Evolutionary conservation across 495 filamentous ascomycete species (phyloP), one percentile per base, ranked within the genome.

Genomic region (Parmelia sp.): DNA sequence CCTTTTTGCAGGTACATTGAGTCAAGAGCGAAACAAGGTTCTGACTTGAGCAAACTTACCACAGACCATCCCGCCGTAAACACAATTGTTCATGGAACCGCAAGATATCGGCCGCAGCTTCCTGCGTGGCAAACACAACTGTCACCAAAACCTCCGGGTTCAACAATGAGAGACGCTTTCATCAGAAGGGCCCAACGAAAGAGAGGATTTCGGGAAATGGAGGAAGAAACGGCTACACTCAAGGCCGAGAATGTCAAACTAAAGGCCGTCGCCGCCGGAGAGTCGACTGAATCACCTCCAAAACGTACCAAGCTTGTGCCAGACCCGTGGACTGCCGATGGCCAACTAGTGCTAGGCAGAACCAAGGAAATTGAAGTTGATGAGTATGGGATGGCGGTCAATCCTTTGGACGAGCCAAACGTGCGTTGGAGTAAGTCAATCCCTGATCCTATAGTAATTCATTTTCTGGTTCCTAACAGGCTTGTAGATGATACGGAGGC

Each of bases 1-100:
- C 29, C 51, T 21, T 0, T 55, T 19, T 55, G 21, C 3, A 14
- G 29, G 10, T 33, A 33, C 17, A 33, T 55, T 3, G 51, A 55
- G 4, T 19, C 51, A 21, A 27, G 27, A 55, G 51, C 51, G 10
- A 12, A 11, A 11, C 51, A 15, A 33, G 51, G 51, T 55, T 55
- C 51, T 55, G 29, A 55, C 51, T 55, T 55, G 51, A 55, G 51
- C 33, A 55, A 55, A 55, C 27, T 55, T n/a, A 55, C 51, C 6
- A 55, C 51, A 55, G 51, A 55, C 33, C 51, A 55, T 33, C 51
- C 51, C 27, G 15, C 21, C 1, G 29, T 55, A 1, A 33, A 33
- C 7, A 0, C 27, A 33, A 6, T 55, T 4, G 29, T 55, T 29
- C 15, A 55, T 7, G 29, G 51, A 5, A 29, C 31, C 29, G 51